Conservation (phyloP, 1,284 basidiomycete genomes). For the Xerocomus nothofagi region DNA sequence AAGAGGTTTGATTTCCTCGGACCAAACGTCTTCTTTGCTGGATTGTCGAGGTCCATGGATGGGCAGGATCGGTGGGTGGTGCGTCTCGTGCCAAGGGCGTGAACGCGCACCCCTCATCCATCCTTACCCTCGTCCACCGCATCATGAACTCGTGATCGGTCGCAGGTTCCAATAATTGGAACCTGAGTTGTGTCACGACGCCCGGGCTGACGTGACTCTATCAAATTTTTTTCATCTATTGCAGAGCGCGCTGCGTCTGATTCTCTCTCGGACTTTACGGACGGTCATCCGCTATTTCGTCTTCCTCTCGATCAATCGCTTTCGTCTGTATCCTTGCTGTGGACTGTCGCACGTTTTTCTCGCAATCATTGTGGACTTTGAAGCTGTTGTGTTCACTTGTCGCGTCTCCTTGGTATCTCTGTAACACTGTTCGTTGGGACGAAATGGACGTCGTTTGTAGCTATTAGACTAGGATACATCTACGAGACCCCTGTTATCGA, state of each 20-base stretch:
- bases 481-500: not conserved
- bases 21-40: conserved; percentile 31
- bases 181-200: conserved; percentile 9
- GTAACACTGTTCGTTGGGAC: not conserved
- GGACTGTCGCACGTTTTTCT: conserved; percentile 10
- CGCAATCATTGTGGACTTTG: conserved; percentile 16
- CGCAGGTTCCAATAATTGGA: conserved; percentile 18
- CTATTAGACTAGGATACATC: conserved; percentile 6
- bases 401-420: not conserved
- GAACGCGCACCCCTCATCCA: not conserved
- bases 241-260: not conserved
- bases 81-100: conserved; percentile 20
- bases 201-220: conserved; percentile 7
- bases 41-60: conserved; percentile 23
- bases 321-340: conserved; percentile 14
- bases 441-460: conserved; percentile 5
- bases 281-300: conserved; percentile 10
- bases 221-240: conserved; percentile 22
- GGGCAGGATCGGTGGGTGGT: conserved; percentile 31
- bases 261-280: conserved; percentile 14
- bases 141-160: conserved; percentile 13
- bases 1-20: conserved; percentile 38
- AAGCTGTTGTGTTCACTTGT: conserved; percentile 20
- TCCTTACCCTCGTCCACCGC: not conserved
- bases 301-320: not conserved